Evolutionary conservation across 805 yeast species (phyloP).

Genomic region (Kazachstania africana): DNA sequence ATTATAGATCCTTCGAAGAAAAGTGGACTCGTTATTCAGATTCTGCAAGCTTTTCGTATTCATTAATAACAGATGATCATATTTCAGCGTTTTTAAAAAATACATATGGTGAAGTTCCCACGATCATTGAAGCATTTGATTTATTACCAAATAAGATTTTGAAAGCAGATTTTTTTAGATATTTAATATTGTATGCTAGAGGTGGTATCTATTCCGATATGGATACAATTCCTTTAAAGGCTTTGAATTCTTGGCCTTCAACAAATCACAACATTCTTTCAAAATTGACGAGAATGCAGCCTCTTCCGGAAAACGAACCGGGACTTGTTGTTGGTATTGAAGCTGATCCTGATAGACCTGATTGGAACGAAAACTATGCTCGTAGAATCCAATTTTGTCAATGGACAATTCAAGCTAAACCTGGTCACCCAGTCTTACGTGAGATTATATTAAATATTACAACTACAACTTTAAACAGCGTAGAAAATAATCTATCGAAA

Average conservation of each 20-base stretch:
- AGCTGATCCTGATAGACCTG: conserved; percentile 93
- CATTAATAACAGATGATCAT: conserved; percentile 58
- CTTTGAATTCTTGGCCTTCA: conserved; percentile 68
- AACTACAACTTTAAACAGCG: conserved; percentile 47
- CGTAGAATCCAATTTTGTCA: conserved; percentile 91
- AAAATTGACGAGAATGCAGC: neutral
- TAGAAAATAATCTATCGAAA: conserved; percentile 3
- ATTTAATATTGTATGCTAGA: conserved; percentile 71
- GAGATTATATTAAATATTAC: conserved; percentile 73
- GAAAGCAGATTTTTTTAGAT: conserved; percentile 89
- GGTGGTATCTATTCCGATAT: conserved; percentile 93
- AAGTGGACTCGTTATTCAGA: conserved; percentile 40
- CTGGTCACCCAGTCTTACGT: conserved; percentile 82
- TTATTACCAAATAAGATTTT: conserved; percentile 70
- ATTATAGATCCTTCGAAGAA: conserved; percentile 37
- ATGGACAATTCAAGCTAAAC: conserved; percentile 87
- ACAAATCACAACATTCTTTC: conserved; percentile 1
- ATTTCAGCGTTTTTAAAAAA: conserved; percentile 44
- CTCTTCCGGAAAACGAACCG: conserved; percentile 22
- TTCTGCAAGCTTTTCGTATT: conserved; percentile 61
- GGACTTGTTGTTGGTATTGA: conserved; percentile 88
- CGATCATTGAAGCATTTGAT: conserved; percentile 62
- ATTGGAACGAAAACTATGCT: conserved; percentile 91
- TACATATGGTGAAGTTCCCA: conserved; percentile 61
- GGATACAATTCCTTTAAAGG: conserved; percentile 70